Conservation (phyloP, 768 basidiomycete species). For the Hebeloma cylindrosporum region DNA sequence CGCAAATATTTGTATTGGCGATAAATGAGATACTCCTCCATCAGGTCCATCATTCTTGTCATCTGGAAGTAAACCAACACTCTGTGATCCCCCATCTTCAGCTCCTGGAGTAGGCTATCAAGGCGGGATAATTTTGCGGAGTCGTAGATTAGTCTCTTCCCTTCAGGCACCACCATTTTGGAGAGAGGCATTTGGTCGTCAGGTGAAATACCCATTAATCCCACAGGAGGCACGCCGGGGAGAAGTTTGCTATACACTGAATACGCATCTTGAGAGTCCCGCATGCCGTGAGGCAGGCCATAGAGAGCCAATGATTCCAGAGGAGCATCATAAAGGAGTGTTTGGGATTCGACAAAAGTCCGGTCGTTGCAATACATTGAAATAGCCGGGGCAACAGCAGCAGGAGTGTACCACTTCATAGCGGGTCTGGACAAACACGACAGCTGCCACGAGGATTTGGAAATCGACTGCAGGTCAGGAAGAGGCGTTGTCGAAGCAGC, state of each 20-base stretch:
- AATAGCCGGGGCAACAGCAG: constrained; percentile 84
- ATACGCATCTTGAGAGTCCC: constrained; percentile 57
- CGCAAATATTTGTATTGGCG: constrained; percentile 95
- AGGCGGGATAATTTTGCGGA: constrained; percentile 94
- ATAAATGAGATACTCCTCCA: constrained; percentile 98
- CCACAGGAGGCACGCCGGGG: constrained; percentile 62
- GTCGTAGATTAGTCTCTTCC: constrained; percentile 92
- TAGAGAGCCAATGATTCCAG: constrained; percentile 76
- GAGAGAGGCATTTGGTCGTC: constrained; percentile 74
- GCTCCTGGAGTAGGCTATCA: constrained; percentile 85
- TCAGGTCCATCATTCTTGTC: constrained; percentile 99
- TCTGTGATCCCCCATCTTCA: constrained; percentile 91
- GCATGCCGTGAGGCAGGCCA: constrained; percentile 71
- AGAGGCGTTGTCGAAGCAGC: constrained; percentile 41
- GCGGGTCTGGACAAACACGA: constrained; percentile 81
- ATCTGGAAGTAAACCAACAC: constrained; percentile 99
- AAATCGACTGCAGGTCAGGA: constrained; percentile 62
- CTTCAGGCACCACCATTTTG: constrained; percentile 90
- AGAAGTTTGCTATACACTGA: constrained; percentile 45
- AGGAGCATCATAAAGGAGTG: constrained; percentile 62
- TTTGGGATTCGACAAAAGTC: constrained; percentile 73
- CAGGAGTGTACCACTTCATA: constrained; percentile 84
- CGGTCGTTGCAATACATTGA: constrained; percentile 70
- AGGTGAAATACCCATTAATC: constrained; percentile 68
- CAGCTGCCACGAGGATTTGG: constrained; percentile 58